Base-by-base conservation (phyloP, 768 basidiomycete genomes). In the Favolaschia claudopus region DNA sequence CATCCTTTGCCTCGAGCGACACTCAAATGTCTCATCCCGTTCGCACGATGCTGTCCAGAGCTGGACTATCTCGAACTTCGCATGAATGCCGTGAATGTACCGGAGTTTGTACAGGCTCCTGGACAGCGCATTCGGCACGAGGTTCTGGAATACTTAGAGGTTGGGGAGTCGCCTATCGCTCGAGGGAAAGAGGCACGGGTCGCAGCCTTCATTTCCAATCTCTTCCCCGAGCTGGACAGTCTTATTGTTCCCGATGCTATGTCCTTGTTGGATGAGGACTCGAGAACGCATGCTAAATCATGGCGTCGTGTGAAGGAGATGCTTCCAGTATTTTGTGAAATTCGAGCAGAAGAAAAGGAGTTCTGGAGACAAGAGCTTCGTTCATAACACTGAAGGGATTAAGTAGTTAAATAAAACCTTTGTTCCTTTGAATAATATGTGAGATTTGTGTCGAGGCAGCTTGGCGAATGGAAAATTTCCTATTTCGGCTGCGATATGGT, bases 171-270 rank as follows among this genome's bases (percentile, higher is more conserved):
- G 27, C 40, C 47, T 17, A 50, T 60, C 38, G 38, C 3, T 22
- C 10, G 3, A 6, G 10, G 2, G 6, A 20, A 24, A 27, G 25
- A 28, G 28, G 24, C 39, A 9, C n/a, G 19, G 3, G 33, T 45
- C 7, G 59, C 59, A 14, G 59, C 59, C 13, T 60, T 55, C 42
- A 17, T 60, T 5, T 60, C 59, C n/a, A 55, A 60, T 36, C 27
- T 60, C 17, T 60, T 60, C 14, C 33, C 46, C 17, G 5, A 24
- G 0, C 19, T 60, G 28, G 39, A 55, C 39, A 39, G 19, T 15
- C 13, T 39, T 22, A 39, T n/a, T n/a, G n/a, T n/a, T n/a, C n/a
- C n/a, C n/a, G n/a, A n/a, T n/a, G n/a, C n/a, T n/a, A 39, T 22
- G 17, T n/a, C 19, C 17, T 19, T 22, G 38, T 22, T n/a, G 19